A percentile compares a stretch with the other conserved stretches of the same genome.
phyloP scores from a whole-genome alignment of 495 filamentous ascomycete species.

The Cladorrhinum samala region DNA sequence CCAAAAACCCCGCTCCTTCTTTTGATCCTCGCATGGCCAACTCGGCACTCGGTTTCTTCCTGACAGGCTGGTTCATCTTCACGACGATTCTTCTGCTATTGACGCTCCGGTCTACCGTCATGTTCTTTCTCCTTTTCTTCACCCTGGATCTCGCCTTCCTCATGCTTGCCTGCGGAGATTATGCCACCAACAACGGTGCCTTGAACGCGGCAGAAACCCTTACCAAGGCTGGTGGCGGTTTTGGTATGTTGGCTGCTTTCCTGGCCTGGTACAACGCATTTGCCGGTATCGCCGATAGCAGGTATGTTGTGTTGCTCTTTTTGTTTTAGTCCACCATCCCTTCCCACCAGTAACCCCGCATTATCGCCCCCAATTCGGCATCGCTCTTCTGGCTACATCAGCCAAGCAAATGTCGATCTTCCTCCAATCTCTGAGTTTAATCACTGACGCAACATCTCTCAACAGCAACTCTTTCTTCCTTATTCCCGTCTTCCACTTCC shows the following conservation, averaged over 20 bases:
- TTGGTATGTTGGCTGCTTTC: slow-evolving; percentile 84
- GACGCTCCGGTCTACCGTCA: slow-evolving; percentile 88
- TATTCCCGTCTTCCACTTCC: slow-evolving; percentile 92
- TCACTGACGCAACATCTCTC: slow-evolving; percentile 10
- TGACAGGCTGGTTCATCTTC: slow-evolving; percentile 98
- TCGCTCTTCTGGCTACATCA: slow-evolving; percentile 8
- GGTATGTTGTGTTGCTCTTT: slow-evolving; percentile 40
- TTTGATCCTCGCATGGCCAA: slow-evolving; percentile 33
- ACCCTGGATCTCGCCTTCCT: slow-evolving; percentile 89
- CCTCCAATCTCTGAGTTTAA: slow-evolving; percentile 12
- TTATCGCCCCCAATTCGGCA: slow-evolving; percentile 1
- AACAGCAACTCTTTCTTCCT: slow-evolving; percentile 85
- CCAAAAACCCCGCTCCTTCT: slow-evolving; percentile 23
- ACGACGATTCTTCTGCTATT: slow-evolving; percentile 80
- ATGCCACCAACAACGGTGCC: slow-evolving; percentile 37
- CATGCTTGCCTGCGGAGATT: slow-evolving; percentile 71
- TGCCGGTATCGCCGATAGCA: slow-evolving; percentile 90
- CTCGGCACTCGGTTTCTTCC: slow-evolving; percentile 76
- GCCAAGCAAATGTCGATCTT: slow-evolving; percentile 21
- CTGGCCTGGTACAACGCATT: slow-evolving; percentile 95
- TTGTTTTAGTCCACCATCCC: slow-evolving; percentile 5
- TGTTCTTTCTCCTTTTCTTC: slow-evolving; percentile 96
- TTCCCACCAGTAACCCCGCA: neutral
- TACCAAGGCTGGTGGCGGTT: slow-evolving; percentile 77
- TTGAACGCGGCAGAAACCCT: slow-evolving; percentile 29